Evolutionary conservation across 208 protist genomes (phyloP).

Genomic region (Trypanosoma congolense): DNA sequence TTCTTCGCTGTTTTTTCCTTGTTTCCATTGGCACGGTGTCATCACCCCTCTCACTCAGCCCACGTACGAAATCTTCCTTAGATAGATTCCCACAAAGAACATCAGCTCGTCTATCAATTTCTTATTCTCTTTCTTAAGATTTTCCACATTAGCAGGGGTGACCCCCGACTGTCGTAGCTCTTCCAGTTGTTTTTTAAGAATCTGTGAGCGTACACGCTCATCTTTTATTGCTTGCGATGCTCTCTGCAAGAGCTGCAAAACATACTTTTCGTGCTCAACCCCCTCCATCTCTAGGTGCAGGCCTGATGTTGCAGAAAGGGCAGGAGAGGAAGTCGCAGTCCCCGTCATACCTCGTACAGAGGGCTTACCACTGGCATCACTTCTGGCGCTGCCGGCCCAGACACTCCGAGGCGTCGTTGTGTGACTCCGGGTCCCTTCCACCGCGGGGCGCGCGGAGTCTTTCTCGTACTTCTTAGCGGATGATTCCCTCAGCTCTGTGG

Average conservation of each 20-base stretch:
- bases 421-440: not conserved
- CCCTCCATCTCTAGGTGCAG: not conserved
- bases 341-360: not conserved
- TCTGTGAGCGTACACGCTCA: conserved; percentile 21
- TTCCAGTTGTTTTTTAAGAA: conserved; percentile 14
- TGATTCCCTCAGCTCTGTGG: no score
- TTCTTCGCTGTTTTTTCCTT: not conserved
- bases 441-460: no score
- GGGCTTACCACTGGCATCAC: not conserved
- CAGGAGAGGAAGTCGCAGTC: not conserved
- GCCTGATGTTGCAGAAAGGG: not conserved
- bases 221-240: conserved; percentile 31
- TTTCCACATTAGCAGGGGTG: not conserved
- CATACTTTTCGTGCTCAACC: conserved; percentile 11
- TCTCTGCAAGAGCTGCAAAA: conserved; percentile 28
- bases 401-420: not conserved
- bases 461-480: no score
- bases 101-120: conserved; percentile 1
- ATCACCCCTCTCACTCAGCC: not conserved
- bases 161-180: conserved; percentile 5
- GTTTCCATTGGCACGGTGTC: not conserved
- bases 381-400: not conserved
- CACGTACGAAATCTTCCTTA: not conserved
- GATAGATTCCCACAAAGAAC: not conserved
- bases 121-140: conserved; percentile 11